Evolutionary conservation across 805 yeast genomes (phyloP).

Genomic region (Candida sanyiensis): DNA sequence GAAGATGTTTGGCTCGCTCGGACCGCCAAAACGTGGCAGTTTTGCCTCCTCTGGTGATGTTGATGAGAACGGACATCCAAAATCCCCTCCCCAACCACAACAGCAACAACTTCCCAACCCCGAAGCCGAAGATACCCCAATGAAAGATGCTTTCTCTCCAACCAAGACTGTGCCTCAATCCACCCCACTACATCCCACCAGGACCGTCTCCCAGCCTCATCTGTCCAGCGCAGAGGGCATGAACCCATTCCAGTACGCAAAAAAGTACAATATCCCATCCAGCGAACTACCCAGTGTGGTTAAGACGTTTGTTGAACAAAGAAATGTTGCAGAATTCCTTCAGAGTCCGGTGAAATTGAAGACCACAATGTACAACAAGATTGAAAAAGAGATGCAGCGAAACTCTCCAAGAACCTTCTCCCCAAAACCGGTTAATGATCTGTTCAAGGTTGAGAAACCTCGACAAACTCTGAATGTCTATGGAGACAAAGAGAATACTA

Average conservation of each 20-base stretch:
- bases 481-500: conserved; percentile 16
- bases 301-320: conserved; percentile 33
- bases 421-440: conserved; percentile 16
- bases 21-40: conserved; percentile 33
- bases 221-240: conserved; percentile 30
- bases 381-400: conserved; percentile 25
- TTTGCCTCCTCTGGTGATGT: conserved; percentile 5
- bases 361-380: conserved; percentile 17
- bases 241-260: conserved; percentile 36
- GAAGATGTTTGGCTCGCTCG: conserved; percentile 27
- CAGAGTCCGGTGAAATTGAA: conserved; percentile 24
- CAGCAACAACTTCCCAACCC: not conserved
- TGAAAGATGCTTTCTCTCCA: conserved; percentile 14
- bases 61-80: not conserved
- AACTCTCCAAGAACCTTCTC: conserved; percentile 12
- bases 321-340: conserved; percentile 25
- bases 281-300: conserved; percentile 33
- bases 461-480: conserved; percentile 7
- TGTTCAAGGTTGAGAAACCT: conserved; percentile 8
- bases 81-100: not conserved
- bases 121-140: conserved; percentile 20
- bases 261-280: conserved; percentile 31
- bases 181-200: not conserved
- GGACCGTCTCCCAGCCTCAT: not conserved
- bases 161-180: conserved; percentile 1